Evolutionary conservation across 2,329 filamentous ascomycete genomes (phyloP).

Genomic region (Rosellinia necatrix): DNA sequence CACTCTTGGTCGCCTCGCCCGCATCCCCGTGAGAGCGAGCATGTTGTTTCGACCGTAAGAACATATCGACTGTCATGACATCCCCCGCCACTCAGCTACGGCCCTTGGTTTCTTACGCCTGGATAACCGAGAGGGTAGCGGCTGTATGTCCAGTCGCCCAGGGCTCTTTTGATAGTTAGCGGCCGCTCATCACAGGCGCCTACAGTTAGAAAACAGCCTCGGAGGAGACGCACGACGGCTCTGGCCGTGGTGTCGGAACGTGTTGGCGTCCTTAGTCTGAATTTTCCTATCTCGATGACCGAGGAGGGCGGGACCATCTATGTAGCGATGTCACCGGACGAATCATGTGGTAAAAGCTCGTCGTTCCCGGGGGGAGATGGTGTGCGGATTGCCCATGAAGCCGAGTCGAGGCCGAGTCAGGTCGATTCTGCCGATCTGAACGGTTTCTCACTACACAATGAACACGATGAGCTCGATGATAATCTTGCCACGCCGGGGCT

Average conservation of each 20-base stretch:
- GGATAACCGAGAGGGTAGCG: conserved; percentile 35
- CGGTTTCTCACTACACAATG: conserved; percentile 44
- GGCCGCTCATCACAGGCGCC: not conserved
- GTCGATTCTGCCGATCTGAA: conserved; percentile 43
- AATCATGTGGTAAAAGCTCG: conserved; percentile 41
- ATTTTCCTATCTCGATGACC: conserved; percentile 14
- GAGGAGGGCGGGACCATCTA: conserved; percentile 27
- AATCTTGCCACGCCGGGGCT: conserved; percentile 42
- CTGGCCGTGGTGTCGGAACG: conserved; percentile 18
- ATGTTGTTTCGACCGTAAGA: conserved; percentile 22
- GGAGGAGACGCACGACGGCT: conserved; percentile 8
- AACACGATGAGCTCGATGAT: conserved; percentile 41
- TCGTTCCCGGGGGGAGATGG: conserved; percentile 44
- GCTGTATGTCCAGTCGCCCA: conserved; percentile 35
- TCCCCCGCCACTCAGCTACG: conserved; percentile 30
- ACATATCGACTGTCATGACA: conserved; percentile 37
- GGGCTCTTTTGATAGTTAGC: conserved; percentile 21
- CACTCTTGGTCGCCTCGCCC: conserved; percentile 14
- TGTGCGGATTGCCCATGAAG: conserved; percentile 40
- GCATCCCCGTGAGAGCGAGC: conserved; percentile 24
- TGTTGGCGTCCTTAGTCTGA: conserved; percentile 6
- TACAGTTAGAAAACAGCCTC: not conserved
- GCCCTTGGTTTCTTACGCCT: conserved; percentile 37
- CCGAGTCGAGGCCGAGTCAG: conserved; percentile 39
- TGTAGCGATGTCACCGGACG: conserved; percentile 48